phyloP scores from a whole-genome alignment of 768 basidiomycete genomes.

The Termitomyces sp. region DNA sequence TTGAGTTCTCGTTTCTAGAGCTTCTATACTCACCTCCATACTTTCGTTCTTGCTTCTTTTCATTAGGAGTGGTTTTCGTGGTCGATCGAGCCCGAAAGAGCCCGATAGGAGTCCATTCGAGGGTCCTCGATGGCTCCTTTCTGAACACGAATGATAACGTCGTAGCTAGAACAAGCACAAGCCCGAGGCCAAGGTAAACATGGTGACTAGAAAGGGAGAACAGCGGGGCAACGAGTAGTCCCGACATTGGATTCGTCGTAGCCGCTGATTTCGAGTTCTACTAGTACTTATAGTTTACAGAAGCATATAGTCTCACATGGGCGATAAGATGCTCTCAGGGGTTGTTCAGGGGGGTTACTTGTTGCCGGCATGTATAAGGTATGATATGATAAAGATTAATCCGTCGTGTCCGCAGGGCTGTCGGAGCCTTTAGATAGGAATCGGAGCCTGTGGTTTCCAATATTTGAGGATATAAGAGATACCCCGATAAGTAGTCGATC shows the following conservation, averaged over 20 bases:
- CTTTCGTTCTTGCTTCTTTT: slow-evolving; percentile 8
- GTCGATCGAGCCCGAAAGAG: not conserved
- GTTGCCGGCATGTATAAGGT: too few relatives aligned
- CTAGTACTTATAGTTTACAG: not conserved
- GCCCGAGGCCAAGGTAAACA: not conserved
- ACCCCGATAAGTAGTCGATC: not conserved
- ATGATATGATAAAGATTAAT: not conserved
- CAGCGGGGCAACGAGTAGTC: not conserved
- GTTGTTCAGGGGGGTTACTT: not conserved
- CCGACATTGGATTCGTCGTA: slow-evolving; percentile 1
- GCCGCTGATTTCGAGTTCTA: not conserved
- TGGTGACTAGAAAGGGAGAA: not conserved
- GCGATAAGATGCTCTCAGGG: not conserved
- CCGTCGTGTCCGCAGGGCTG: not conserved
- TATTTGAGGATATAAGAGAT: not conserved
- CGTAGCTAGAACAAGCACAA: slow-evolving; percentile 1
- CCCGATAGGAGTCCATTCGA: not conserved
- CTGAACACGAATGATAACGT: not conserved
- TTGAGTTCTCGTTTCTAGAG: not conserved
- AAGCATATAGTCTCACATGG: not conserved
- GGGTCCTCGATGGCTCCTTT: not conserved
- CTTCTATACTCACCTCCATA: slow-evolving; percentile 12
- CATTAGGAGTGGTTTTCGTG: not conserved
- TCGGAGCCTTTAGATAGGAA: not conserved
- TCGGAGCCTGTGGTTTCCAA: not conserved